Percentiles rank a stretch among this genome's conserved stretches.
Conservation (phyloP, 805 yeast species). For the Myxozyma neotropica region DNA sequence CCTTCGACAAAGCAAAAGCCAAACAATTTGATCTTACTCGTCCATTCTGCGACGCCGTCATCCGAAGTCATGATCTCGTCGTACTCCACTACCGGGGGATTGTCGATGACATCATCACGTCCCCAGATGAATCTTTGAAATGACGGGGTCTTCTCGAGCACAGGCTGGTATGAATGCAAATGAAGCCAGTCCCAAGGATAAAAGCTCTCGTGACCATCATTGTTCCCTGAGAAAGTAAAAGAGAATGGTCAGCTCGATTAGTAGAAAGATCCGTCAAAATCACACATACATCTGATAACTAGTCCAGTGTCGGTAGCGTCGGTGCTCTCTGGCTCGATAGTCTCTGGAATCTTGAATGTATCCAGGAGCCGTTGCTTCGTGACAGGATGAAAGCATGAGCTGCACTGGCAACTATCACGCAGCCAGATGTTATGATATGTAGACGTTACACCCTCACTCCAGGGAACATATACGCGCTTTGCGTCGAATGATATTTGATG, state of each 20-base stretch:
- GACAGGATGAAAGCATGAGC: slow-evolving; percentile 53
- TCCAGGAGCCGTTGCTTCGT: slow-evolving; percentile 65
- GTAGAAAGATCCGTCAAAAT: not conserved
- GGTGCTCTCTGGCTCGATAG: slow-evolving; percentile 38
- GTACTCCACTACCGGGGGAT: slow-evolving; percentile 55
- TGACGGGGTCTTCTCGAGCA: slow-evolving; percentile 43
- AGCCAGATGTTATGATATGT: slow-evolving; percentile 59
- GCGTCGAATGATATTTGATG: slow-evolving; percentile 35
- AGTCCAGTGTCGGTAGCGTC: slow-evolving; percentile 28
- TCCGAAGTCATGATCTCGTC: slow-evolving; percentile 50
- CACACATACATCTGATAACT: slow-evolving; percentile 32
- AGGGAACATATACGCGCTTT: slow-evolving; percentile 36
- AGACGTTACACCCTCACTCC: slow-evolving; percentile 40
- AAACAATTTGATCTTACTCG: slow-evolving; percentile 52
- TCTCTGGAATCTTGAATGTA: slow-evolving; percentile 50
- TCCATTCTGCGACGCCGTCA: slow-evolving; percentile 58
- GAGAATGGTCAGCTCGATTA: slow-evolving; percentile 31
- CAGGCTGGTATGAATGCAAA: slow-evolving; percentile 57
- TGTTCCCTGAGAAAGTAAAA: slow-evolving; percentile 44
- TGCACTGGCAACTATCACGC: slow-evolving; percentile 65
- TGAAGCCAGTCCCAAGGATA: slow-evolving; percentile 50
- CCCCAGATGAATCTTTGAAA: slow-evolving; percentile 40
- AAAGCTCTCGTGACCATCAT: slow-evolving; percentile 46
- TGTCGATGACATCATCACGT: slow-evolving; percentile 42
- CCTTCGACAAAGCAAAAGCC: slow-evolving; percentile 66